Base-by-base conservation (phyloP, 345 rosid species). In the Hypericum perforatum region DNA sequence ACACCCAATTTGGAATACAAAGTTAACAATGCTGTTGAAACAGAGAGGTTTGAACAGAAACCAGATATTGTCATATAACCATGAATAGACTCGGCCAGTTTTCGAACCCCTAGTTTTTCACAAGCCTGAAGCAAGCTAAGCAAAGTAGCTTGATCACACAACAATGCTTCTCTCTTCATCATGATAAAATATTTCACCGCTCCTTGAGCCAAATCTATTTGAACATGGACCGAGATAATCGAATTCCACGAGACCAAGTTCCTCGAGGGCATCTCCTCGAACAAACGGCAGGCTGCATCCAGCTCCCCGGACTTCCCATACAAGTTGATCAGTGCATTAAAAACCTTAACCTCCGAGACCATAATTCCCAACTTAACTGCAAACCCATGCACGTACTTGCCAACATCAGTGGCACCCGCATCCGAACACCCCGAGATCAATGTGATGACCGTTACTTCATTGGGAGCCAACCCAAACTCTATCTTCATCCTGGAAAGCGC, bases 1-100 rank as follows among this genome's bases (percentile, higher is more conserved):
- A 63, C 65, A 42, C 91, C 95, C 3, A 81, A 44, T 65, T 86
- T 79, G 3, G 86, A 60, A 70, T 78, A 81, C 71, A 83, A 48
- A 48, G 70, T 67, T 53, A 77, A 57, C 49, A 83, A 67, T 3
- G 76, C 74, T 41, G 88, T 79, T 8, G 71, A 54, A 13, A 79
- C 42, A 22, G 64, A 49, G 43, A 69, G 61, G 60, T 67, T 63
- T 11, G 16, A 51, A 55, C 48, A 37, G 5, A 77, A 66, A 46
- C 86, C 89, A 22, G 43, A 53, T 38, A 32, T 14, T 39, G 71
- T 3, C 53, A 79, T 51, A 6, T 67, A 37, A 54, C 81, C 76
- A 50, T 82, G 95, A 53, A 83, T 16, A 9, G 75, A 72, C 65
- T 70, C 75, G 3, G 81, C 72, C 39, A 81, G 6, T 63, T 72